These are phyloP conservation scores for Pseudopyricularia cyperi DNA, from an alignment of 2,329 filamentous ascomycete genomes.

Conservation along the genomic window DNA sequence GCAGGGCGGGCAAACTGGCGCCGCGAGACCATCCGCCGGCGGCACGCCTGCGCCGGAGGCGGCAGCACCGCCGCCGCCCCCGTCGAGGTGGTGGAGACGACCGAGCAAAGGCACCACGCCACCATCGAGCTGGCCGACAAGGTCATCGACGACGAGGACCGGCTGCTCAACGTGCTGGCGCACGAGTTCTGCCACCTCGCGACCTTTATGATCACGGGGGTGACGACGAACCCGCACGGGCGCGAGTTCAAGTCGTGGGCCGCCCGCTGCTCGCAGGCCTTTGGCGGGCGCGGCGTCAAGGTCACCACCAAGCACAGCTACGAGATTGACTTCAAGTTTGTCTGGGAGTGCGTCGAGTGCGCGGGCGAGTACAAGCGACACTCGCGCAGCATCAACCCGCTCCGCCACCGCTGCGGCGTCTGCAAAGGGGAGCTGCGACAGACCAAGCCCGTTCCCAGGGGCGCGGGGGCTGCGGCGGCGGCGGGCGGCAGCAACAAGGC, in stretches of 20 bases:
- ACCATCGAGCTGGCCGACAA: slow-evolving; percentile 82
- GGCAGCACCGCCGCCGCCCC: slow-evolving; percentile 8
- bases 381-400: slow-evolving; percentile 68
- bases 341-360: slow-evolving; percentile 68
- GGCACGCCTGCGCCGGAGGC: slow-evolving; percentile 4
- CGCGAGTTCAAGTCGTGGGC: slow-evolving; percentile 14
- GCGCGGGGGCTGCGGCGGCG: slow-evolving; percentile 8
- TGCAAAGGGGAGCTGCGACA: slow-evolving; percentile 63
- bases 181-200: slow-evolving; percentile 95
- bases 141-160: slow-evolving; percentile 65
- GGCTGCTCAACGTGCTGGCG: slow-evolving; percentile 80
- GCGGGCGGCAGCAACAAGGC: slow-evolving; percentile 7
- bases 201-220: slow-evolving; percentile 73
- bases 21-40: slow-evolving; percentile 37
- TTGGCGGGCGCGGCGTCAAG: slow-evolving; percentile 50
- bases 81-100: slow-evolving; percentile 6
- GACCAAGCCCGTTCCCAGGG: slow-evolving; percentile 62
- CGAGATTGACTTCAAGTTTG: slow-evolving; percentile 81
- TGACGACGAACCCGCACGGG: slow-evolving; percentile 11
- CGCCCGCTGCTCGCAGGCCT: slow-evolving; percentile 31
- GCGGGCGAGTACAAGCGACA: slow-evolving; percentile 66
- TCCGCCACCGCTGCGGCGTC: slow-evolving; percentile 59
- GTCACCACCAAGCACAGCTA: slow-evolving; percentile 89
- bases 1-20: slow-evolving; percentile 66
- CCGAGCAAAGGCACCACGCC: slow-evolving; percentile 44